A percentile compares a stretch with the other conserved stretches of the same genome.
phyloP scores from a whole-genome alignment of 2,329 filamentous ascomycete genomes.

The Ilyonectria sp. region DNA sequence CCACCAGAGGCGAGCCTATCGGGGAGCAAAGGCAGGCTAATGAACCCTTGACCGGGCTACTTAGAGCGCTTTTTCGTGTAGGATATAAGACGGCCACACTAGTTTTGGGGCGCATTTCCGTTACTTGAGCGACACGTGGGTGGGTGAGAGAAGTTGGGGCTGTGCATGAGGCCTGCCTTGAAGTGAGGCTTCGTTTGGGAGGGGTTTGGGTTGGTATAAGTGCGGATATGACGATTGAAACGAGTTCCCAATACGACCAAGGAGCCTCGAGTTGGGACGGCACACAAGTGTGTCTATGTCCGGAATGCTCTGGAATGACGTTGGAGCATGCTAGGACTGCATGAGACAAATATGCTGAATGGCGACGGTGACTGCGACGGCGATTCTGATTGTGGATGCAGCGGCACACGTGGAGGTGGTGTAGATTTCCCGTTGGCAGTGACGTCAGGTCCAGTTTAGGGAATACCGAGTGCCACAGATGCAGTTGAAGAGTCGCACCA shows the following conservation, averaged over 20 bases:
- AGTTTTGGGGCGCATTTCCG: slow-evolving; percentile 3
- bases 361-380: not conserved
- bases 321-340: not conserved
- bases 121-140: not conserved
- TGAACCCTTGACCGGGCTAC: not conserved
- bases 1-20: slow-evolving; percentile 1
- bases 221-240: slow-evolving; percentile 1
- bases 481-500: slow-evolving; percentile 2
- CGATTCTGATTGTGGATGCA: not conserved
- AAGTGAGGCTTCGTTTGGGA: not conserved
- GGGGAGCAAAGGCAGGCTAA: not conserved
- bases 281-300: not conserved
- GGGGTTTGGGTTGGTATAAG: not conserved
- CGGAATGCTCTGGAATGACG: not conserved
- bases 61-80: not conserved
- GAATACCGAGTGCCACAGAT: slow-evolving; percentile 4
- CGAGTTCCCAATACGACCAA: not conserved
- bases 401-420: not conserved
- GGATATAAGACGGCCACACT: not conserved
- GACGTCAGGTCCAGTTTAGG: slow-evolving; percentile 25
- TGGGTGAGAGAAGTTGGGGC: slow-evolving; percentile 3
- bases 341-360: not conserved
- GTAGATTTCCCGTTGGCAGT: slow-evolving; percentile 16
- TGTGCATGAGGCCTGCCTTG: slow-evolving; percentile 2
- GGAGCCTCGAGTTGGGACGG: not conserved